Evolutionary conservation across 768 basidiomycete genomes (phyloP).

Genomic region (Boletus barrowsii): DNA sequence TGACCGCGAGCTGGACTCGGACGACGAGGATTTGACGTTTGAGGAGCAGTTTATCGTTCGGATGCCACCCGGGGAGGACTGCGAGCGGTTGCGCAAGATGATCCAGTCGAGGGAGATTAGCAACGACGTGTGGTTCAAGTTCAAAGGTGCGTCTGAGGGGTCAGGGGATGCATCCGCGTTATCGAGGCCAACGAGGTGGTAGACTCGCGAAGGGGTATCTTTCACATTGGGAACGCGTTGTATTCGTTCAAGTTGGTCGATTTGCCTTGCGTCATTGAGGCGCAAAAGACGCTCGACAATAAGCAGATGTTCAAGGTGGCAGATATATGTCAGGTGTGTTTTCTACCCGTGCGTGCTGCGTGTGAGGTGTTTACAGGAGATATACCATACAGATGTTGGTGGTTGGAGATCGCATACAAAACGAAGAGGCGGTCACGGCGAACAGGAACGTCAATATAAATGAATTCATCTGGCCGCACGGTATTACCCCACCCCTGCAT

Average conservation of each 20-base stretch:
- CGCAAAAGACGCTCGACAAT: conserved; percentile 93
- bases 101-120: conserved; percentile 72
- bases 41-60: conserved; percentile 96
- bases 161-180: not conserved
- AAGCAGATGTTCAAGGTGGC: conserved; percentile 99
- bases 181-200: conserved; percentile 13
- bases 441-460: conserved; percentile 82
- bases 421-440: conserved; percentile 59
- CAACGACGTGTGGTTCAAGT: conserved; percentile 95
- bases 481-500: conserved; percentile 89
- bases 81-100: conserved; percentile 77
- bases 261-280: conserved; percentile 89
- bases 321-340: conserved; percentile 89
- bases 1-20: conserved; percentile 92
- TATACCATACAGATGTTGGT: conserved; percentile 77
- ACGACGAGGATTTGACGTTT: conserved; percentile 91
- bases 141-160: conserved; percentile 63
- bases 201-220: conserved; percentile 91
- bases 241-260: conserved; percentile 96
- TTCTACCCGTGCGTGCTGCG: conserved; percentile 1
- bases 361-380: conserved; percentile 10
- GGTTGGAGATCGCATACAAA: conserved; percentile 70
- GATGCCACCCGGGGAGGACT: conserved; percentile 82
- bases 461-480: conserved; percentile 97
- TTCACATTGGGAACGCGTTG: conserved; percentile 76